Evolutionary conservation across 2,329 filamentous ascomycete species (phyloP), one percentile per base, ranked within the genome.

Genomic region (Diaporthe helianthi): DNA sequence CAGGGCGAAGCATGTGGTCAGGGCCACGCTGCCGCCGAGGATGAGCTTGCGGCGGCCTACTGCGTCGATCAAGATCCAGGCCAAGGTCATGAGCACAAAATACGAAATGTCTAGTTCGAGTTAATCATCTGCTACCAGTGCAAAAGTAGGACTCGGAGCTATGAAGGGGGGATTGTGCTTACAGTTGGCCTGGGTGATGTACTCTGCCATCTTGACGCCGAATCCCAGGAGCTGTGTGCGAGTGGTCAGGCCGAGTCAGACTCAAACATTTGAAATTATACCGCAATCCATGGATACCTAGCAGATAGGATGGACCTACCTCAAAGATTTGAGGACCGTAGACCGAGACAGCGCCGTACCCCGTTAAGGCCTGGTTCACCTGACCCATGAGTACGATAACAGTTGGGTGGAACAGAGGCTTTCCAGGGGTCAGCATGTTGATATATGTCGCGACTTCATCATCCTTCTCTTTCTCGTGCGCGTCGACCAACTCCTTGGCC

Each of bases 251-350:
- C 22, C n/a, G 8, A 5, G 15, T 26, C 55, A 29, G n/a, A n/a
- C n/a, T n/a, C n/a, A n/a, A n/a, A n/a, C n/a, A n/a, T n/a, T n/a
- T n/a, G n/a, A 10, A 6, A 36, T n/a, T 13, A 17, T 6, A 12
- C 15, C 1, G 22, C 44, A 5, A 17, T n/a, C n/a, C n/a, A n/a
- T n/a, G n/a, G n/a, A n/a, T n/a, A n/a, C n/a, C n/a, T n/a, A n/a
- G n/a, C n/a, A n/a, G n/a, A n/a, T 1, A 6, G 46, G 19, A 19
- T 3, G 4, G 22, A 24, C 69, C 54, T 38, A 69, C 69, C 49
- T 71, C 83, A 75, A 90, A 90, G 65, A 90, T 89, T 72, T 90
- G 88, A 2, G 87, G 87, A 0, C 87, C 88, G 69, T 90, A 90
- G 3, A 90, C 87, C 22, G 84, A 87, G 3, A 90, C 85, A 0